Conservation (phyloP, 2,329 filamentous ascomycete species). For the Clonostachys chloroleuca region DNA sequence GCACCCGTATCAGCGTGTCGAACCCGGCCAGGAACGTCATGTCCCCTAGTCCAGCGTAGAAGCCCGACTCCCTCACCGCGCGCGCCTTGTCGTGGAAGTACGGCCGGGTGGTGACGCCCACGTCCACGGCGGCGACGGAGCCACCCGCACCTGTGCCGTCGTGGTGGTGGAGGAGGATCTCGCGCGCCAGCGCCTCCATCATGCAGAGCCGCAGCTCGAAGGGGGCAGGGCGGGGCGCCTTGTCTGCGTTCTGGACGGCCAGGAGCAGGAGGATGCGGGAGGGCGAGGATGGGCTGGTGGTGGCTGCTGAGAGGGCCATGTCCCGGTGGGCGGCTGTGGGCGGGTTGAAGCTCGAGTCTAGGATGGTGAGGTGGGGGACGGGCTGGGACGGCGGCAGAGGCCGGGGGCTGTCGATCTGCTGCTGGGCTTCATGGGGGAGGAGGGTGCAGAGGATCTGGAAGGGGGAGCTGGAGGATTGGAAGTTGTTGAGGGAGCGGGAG, state of each 20-base stretch:
- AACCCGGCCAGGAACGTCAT: conserved; percentile 62
- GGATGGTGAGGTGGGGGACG: conserved; percentile 39
- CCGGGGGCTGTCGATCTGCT: conserved; percentile 3
- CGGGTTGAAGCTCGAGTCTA: conserved; percentile 68
- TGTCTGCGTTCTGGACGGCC: conserved; percentile 62
- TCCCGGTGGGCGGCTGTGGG: conserved; percentile 57
- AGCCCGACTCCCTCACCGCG: conserved; percentile 44
- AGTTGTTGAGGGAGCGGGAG: conserved; percentile 34
- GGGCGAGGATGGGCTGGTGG: conserved; percentile 3
- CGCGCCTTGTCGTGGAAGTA: conserved; percentile 71
- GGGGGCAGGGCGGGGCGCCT: conserved; percentile 60
- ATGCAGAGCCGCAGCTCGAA: conserved; percentile 66
- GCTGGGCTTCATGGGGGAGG: conserved; percentile 13
- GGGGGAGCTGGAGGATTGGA: conserved; percentile 33
- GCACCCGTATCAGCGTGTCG: conserved; percentile 70
- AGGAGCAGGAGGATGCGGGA: conserved; percentile 49
- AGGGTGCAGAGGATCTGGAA: conserved; percentile 41
- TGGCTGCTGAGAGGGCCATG: conserved; percentile 46
- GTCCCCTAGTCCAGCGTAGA: conserved; percentile 24
- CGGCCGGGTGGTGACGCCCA: conserved; percentile 66
- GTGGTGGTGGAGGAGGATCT: conserved; percentile 29
- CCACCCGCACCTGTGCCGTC: conserved; percentile 3
- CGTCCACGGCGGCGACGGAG: conserved; percentile 42
- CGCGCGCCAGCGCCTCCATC: conserved; percentile 65
- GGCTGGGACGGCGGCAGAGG: conserved; percentile 9